Conservation (phyloP, 2,329 filamentous ascomycete genomes). For the Neofusicoccum umdonicola region DNA sequence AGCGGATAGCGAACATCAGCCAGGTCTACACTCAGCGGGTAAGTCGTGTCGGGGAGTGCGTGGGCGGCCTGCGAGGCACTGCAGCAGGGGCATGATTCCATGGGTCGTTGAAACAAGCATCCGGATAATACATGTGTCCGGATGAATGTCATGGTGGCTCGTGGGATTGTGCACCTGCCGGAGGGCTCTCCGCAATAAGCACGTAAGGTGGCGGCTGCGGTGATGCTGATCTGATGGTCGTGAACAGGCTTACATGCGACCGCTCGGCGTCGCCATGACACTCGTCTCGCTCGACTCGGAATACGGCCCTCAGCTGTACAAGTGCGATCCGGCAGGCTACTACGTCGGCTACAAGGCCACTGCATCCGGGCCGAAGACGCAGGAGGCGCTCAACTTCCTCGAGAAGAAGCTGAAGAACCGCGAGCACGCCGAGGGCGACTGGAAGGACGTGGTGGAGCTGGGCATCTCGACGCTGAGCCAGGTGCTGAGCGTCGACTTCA, state of each 20-base stretch:
- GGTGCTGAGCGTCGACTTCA: slow-evolving; percentile 97
- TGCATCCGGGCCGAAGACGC: slow-evolving; percentile 94
- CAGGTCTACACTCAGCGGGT: slow-evolving; percentile 98
- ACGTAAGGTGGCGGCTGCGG: neutral
- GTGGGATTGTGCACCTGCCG: too few relatives aligned
- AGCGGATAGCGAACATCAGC: slow-evolving; percentile 97
- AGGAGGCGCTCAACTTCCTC: slow-evolving; percentile 95
- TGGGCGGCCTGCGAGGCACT: neutral
- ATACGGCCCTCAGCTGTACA: slow-evolving; percentile 91
- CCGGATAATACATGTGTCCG: too few relatives aligned
- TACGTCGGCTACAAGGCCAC: slow-evolving; percentile 99
- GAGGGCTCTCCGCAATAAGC: too few relatives aligned
- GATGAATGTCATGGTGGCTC: too few relatives aligned
- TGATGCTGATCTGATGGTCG: slow-evolving; percentile 3
- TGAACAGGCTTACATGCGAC: slow-evolving; percentile 88
- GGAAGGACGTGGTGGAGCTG: slow-evolving; percentile 97
- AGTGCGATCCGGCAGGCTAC: slow-evolving; percentile 97
- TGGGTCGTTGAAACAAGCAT: too few relatives aligned
- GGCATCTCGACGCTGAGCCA: slow-evolving; percentile 94
- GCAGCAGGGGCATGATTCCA: too few relatives aligned
- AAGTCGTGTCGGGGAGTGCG: slow-evolving; percentile 31
- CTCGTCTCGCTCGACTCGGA: slow-evolving; percentile 75
- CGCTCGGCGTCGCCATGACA: slow-evolving; percentile 91
- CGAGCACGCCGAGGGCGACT: slow-evolving; percentile 84
- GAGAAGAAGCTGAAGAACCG: slow-evolving; percentile 99